phyloP scores from a whole-genome alignment of 192 early-diverging fungal genomes.

The Gorgonomyces haynaldii region DNA sequence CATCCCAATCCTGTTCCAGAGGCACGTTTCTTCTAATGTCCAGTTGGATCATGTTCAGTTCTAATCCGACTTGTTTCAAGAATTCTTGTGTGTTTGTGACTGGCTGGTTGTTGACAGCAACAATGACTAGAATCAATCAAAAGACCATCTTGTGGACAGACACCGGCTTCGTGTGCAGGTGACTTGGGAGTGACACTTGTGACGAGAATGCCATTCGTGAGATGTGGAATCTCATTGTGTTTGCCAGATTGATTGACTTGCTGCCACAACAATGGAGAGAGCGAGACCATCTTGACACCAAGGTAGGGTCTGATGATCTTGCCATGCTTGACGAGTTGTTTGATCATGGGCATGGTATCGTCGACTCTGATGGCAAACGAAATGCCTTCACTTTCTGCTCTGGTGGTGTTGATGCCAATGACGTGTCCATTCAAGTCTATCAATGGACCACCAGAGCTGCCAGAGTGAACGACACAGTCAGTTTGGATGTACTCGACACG shows the following conservation, averaged over 20 bases:
- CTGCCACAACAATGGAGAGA: conserved; percentile 24
- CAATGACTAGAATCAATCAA: too few species aligned
- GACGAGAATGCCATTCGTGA: conserved; percentile 19
- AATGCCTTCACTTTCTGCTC: conserved; percentile 37
- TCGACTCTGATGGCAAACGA: conserved; percentile 39
- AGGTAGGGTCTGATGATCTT: conserved; percentile 31
- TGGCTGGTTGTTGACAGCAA: conserved; percentile 14
- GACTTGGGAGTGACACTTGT: conserved; percentile 15
- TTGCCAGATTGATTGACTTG: conserved; percentile 16
- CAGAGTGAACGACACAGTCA: conserved; percentile 40
- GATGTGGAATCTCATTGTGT: conserved; percentile 9
- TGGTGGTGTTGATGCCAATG: conserved; percentile 31
- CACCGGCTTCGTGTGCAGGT: conserved; percentile 22
- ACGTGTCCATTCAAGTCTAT: conserved; percentile 40
- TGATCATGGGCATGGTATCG: conserved; percentile 26
- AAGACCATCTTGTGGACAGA: conserved; percentile 27
- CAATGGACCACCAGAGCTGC: conserved; percentile 35
- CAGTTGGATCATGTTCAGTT: conserved; percentile 17
- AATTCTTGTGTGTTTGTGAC: conserved; percentile 27
- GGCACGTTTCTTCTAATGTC: conserved; percentile 24
- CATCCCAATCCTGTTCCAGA: conserved; percentile 30
- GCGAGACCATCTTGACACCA: conserved; percentile 29
- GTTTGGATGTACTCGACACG: conserved; percentile 43
- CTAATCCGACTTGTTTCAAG: conserved; percentile 18
- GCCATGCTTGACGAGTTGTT: conserved; percentile 27